phyloP scores from a whole-genome alignment of 306 rosid genomes.

The Cucurbita moschata region DNA sequence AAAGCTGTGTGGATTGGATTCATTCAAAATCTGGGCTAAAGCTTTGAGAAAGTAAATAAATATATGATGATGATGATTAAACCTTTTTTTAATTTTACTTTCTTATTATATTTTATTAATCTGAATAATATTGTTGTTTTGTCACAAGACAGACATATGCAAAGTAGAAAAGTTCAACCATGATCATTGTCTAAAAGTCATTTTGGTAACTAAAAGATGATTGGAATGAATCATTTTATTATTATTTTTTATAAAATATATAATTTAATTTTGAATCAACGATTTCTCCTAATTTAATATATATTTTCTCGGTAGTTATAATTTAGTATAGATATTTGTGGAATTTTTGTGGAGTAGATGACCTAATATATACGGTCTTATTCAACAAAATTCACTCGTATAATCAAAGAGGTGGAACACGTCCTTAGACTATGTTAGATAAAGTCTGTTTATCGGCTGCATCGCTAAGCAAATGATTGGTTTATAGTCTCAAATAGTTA shows the following conservation, averaged over 20 bases:
- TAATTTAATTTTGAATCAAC: no score
- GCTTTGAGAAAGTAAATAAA: background rate
- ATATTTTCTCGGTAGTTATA: no score
- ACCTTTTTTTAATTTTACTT: background rate
- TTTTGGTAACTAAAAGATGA: background rate
- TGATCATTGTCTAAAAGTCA: background rate
- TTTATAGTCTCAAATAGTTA: no score
- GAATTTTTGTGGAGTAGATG: no score
- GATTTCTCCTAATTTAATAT: no score
- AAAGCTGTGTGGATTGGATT: background rate
- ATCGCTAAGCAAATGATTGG: no score
- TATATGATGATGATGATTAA: background rate
- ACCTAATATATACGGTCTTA: no score
- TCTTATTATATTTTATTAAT: background rate
- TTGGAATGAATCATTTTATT: background rate
- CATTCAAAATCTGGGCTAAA: background rate
- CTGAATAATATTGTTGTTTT: background rate
- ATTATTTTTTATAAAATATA: background rate
- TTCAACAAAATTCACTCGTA: no score
- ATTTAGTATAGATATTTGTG: no score
- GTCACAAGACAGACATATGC: background rate
- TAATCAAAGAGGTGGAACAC: no score
- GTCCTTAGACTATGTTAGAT: no score
- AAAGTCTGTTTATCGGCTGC: no score
- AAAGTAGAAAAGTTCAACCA: background rate